A percentile compares a stretch with the other conserved stretches of the same genome.
These are phyloP conservation scores for Ocimum tenuiflorum DNA, from an alignment of 257 asterid genomes.

Conservation along the genomic window DNA sequence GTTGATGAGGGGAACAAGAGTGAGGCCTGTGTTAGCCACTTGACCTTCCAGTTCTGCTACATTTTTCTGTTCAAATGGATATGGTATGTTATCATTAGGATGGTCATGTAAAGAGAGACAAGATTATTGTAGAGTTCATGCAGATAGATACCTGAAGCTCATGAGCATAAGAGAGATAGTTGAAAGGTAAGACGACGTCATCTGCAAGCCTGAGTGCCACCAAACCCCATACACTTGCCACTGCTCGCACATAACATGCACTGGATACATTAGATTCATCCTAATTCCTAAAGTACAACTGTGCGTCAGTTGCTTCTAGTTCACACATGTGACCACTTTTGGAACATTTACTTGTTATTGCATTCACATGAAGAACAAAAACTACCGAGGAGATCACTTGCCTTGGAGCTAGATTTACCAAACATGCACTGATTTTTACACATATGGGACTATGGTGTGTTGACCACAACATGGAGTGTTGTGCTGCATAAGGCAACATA, in stretches of 20 bases:
- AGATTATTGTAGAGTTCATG: background rate
- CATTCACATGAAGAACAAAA: no score
- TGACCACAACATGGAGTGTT: no score
- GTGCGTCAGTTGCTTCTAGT: no score
- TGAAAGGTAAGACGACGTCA: conserved; percentile 59
- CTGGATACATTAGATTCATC: background rate
- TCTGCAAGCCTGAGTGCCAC: conserved; percentile 81
- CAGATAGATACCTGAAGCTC: conserved; percentile 76
- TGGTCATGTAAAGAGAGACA: background rate
- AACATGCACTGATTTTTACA: no score
- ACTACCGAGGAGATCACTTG: no score
- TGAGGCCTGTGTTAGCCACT: conserved; percentile 35
- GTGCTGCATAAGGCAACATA: no score
- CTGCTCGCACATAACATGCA: conserved; percentile 32
- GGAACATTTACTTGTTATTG: no score
- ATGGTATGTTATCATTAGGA: background rate
- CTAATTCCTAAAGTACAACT: no score
- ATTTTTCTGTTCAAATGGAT: conserved; percentile 43
- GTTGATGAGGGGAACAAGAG: conserved; percentile 50
- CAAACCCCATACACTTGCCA: conserved; percentile 74
- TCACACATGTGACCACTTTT: no score
- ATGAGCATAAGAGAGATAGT: conserved; percentile 55
- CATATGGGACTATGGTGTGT: no score
- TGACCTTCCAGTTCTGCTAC: conserved; percentile 48
- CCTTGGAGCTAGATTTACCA: no score